Base-by-base conservation (phyloP, 352 stramenopile species). In the Phytophthora capsici region DNA sequence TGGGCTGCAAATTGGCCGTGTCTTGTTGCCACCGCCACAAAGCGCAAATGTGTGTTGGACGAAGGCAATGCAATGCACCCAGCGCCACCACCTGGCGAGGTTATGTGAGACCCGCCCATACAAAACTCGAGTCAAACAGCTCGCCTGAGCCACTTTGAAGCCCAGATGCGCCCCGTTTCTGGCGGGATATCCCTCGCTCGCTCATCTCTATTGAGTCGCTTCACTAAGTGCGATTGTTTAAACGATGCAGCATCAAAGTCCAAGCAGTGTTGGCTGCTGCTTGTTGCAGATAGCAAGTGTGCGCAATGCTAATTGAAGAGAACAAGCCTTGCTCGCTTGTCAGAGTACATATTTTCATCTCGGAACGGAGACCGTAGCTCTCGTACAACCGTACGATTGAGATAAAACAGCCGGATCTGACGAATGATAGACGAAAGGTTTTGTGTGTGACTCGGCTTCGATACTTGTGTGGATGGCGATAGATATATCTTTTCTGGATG, bases 31-130 rank as follows among this genome's bases (percentile, higher is more conserved):
- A 50, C 37, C 25, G 49, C 32, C 43, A 28, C 32, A 71, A 75
- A 67, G 54, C 26, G 38, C 50, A 69, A 71, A 75, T 71, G 59
- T 71, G 59, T 59, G 64, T 61, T 65, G 48, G 68, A 75, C 63
- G 68, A 69, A 58, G 53, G 53, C 66, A 67, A 71, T 71, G 44
- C 51, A 46, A 40, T 57, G 49, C 36, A 71, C 49, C 56, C 34
- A 63, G 43, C 14, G 41, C 23, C 30, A 40, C 34, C 55, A 63
- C 32, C 56, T 64, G 57, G 48, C 25, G 22, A 13, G 52, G 61
- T 46, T 46, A 71, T 44, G 55, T 67, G 62, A 55, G 66, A 71
- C 66, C 41, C 7, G 30, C 9, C 9, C 52, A 61, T 76, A 69
- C 58, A 52, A 53, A 68, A 45, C 0, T 5, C 54, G 59, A 71